Percentiles rank a stretch among this genome's conserved stretches.
Conservation (phyloP, 1,284 basidiomycete species). For the Polyporus tsugae region DNA sequence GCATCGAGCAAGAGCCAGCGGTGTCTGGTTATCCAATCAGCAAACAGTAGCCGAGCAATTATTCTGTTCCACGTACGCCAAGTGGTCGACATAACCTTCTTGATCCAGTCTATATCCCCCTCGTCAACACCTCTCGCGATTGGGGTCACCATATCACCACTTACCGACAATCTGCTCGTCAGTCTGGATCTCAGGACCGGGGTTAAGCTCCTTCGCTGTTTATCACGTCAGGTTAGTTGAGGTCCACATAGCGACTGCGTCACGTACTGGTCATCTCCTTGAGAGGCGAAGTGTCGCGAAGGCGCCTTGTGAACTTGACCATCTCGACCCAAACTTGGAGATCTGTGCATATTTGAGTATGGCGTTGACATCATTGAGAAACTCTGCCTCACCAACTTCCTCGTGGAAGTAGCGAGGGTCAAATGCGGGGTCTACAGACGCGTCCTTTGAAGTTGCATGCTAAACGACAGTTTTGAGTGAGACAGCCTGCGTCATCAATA, state of each 20-base stretch:
- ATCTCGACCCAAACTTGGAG: constrained; percentile 55
- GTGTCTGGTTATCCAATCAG: constrained; percentile 42
- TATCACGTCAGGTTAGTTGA: constrained; percentile 23
- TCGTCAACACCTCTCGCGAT: background rate
- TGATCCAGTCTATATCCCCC: constrained; percentile 36
- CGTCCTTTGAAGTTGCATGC: constrained; percentile 50
- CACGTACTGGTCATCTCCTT: constrained; percentile 42
- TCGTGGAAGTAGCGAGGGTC: constrained; percentile 60
- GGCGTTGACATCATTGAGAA: background rate
- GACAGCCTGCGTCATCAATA: background rate
- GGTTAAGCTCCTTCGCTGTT: constrained; percentile 45
- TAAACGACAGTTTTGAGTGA: background rate
- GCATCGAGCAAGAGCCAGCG: constrained; percentile 41
- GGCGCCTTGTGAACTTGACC: constrained; percentile 55
- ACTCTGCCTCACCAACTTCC: constrained; percentile 48
- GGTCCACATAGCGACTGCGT: background rate
- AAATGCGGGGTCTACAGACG: constrained; percentile 49
- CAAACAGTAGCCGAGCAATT: background rate
- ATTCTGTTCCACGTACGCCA: constrained; percentile 37
- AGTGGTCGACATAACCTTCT: constrained; percentile 35
- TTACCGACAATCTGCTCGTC: constrained; percentile 38
- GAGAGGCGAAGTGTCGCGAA: constrained; percentile 53
- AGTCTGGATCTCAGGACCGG: constrained; percentile 44
- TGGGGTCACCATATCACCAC: background rate
- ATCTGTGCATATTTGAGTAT: constrained; percentile 36